Percentiles rank a stretch among this genome's conserved stretches.
phyloP scores from a whole-genome alignment of 768 basidiomycete species.

The Strobilomyces dryophilus region DNA sequence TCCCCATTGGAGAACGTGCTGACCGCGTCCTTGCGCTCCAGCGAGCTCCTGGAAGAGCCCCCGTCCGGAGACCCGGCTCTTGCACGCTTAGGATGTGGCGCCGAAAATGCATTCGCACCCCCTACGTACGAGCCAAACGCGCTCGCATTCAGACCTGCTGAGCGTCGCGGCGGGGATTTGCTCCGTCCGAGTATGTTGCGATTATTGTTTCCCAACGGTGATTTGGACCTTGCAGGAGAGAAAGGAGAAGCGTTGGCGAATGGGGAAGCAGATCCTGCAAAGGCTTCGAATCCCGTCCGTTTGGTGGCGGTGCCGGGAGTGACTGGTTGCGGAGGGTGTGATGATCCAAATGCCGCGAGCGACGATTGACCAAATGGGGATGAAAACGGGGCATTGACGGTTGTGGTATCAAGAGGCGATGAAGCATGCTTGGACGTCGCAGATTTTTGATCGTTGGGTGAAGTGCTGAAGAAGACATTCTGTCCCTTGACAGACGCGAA shows the following conservation, averaged over 20 bases:
- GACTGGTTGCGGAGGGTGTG: slow-evolving; percentile 15
- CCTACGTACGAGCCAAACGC: slow-evolving; percentile 62
- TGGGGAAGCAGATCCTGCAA: slow-evolving; percentile 48
- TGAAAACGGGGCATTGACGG: slow-evolving; percentile 17
- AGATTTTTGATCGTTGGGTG: slow-evolving; percentile 26
- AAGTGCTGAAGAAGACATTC: slow-evolving; percentile 38
- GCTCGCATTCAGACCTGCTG: slow-evolving; percentile 37
- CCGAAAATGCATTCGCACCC: slow-evolving; percentile 39
- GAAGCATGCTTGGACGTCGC: slow-evolving; percentile 22
- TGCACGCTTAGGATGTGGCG: slow-evolving; percentile 50
- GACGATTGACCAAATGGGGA: slow-evolving; percentile 22
- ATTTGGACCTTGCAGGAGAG: slow-evolving; percentile 41
- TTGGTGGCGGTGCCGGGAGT: slow-evolving; percentile 40
- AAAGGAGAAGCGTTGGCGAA: slow-evolving; percentile 40
- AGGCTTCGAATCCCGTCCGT: slow-evolving; percentile 55
- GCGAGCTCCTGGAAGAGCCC: slow-evolving; percentile 40
- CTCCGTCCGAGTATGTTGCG: slow-evolving; percentile 33
- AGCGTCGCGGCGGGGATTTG: slow-evolving; percentile 54
- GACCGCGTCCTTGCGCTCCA: slow-evolving; percentile 36
- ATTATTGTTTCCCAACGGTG: slow-evolving; percentile 39
- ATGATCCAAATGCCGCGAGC: slow-evolving; percentile 17
- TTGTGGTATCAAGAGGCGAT: slow-evolving; percentile 21
- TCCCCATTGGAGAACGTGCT: slow-evolving; percentile 36
- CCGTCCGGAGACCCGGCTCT: slow-evolving; percentile 48
- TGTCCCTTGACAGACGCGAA: slow-evolving; percentile 72